These are phyloP conservation scores for Aspergillus alliaceus DNA, from an alignment of 2,329 filamentous ascomycete genomes.

Conservation along the genomic window DNA sequence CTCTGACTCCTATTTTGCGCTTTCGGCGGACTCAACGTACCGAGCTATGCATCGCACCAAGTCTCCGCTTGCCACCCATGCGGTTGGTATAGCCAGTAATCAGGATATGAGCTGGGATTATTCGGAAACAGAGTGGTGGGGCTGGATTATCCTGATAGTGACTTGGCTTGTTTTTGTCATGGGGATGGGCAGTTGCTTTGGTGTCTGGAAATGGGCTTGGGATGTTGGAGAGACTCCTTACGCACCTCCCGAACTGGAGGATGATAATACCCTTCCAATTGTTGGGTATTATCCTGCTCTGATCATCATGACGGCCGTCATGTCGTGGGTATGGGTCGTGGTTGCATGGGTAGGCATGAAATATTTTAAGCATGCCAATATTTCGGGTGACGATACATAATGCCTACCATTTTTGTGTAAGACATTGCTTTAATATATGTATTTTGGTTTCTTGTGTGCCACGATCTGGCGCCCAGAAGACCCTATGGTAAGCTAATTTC, in stretches of 20 bases:
- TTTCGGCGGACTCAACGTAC: constrained; percentile 38
- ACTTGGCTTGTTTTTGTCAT: constrained; percentile 97
- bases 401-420: neutral
- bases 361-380: constrained; percentile 96
- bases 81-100: constrained; percentile 34
- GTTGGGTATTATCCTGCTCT: constrained; percentile 95
- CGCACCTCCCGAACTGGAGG: constrained; percentile 89
- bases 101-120: constrained; percentile 71
- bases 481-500: neutral
- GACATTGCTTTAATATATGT: neutral
- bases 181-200: constrained; percentile 93
- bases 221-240: constrained; percentile 96
- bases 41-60: constrained; percentile 34
- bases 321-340: constrained; percentile 99
- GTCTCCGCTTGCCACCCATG: constrained; percentile 39
- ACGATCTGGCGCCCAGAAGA: neutral
- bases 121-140: constrained; percentile 95
- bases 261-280: constrained; percentile 91
- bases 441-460: neutral
- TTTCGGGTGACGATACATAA: constrained; percentile 61
- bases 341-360: constrained; percentile 99
- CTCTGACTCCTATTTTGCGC: constrained; percentile 64
- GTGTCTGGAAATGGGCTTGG: constrained; percentile 98
- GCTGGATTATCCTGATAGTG: constrained; percentile 84
- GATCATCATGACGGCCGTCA: constrained; percentile 88